A percentile compares a stretch with the other conserved stretches of the same genome.
Conservation (phyloP, 495 filamentous ascomycete genomes). For the Lophium mytilinum region DNA sequence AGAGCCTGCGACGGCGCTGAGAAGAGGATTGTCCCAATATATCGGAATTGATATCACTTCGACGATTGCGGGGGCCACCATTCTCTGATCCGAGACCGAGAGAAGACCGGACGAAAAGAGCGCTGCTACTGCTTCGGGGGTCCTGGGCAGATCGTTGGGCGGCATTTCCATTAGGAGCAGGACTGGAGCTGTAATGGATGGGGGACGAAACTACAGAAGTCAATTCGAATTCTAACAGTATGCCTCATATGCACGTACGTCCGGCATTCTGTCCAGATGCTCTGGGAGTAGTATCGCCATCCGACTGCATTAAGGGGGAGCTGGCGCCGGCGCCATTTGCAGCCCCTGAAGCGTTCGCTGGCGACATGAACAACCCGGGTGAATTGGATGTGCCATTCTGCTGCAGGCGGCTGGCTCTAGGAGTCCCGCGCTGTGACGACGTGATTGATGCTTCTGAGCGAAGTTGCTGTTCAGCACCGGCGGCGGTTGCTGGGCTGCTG, state of each 20-base stretch:
- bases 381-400: slow-evolving; percentile 52
- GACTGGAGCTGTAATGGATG: slow-evolving; percentile 84
- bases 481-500: slow-evolving; percentile 45
- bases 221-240: neutral
- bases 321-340: slow-evolving; percentile 52
- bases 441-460: slow-evolving; percentile 37
- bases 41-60: slow-evolving; percentile 79
- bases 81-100: slow-evolving; percentile 44
- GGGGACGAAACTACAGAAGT: slow-evolving; percentile 71
- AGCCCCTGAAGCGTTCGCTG: slow-evolving; percentile 49
- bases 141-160: slow-evolving; percentile 47
- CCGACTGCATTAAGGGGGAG: slow-evolving; percentile 58
- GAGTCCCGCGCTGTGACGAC: slow-evolving; percentile 37
- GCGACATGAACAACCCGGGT: slow-evolving; percentile 75
- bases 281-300: slow-evolving; percentile 67
- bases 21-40: slow-evolving; percentile 53
- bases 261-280: slow-evolving; percentile 52
- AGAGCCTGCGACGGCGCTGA: slow-evolving; percentile 57
- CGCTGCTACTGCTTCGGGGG: slow-evolving; percentile 70
- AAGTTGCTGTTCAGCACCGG: slow-evolving; percentile 40
- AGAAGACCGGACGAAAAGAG: slow-evolving; percentile 70
- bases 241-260: slow-evolving; percentile 43
- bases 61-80: slow-evolving; percentile 41
- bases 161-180: slow-evolving; percentile 43
- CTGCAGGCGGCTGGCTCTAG: slow-evolving; percentile 21